Base-by-base conservation (phyloP, 345 rosid species). In the Melaleuca alternifolia region DNA sequence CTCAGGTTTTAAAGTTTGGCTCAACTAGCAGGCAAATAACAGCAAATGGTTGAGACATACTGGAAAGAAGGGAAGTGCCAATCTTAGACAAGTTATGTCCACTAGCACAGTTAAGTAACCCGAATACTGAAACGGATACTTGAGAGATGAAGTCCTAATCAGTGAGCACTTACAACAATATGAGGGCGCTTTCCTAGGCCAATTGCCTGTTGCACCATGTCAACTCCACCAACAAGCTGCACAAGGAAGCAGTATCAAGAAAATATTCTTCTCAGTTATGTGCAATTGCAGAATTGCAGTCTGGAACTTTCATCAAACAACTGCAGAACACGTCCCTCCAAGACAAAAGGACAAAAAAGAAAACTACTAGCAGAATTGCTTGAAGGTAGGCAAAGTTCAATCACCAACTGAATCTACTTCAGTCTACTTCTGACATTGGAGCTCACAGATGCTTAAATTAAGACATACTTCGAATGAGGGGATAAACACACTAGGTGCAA, bases 151-250 rank as follows among this genome's bases (percentile, higher is more conserved):
- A 0, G 48, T 71, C 33, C 41, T 71, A 71, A 37, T 18, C 79
- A 85, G 54, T 10, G 41, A 85, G 84, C 51, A 89, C 96, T 89
- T 90, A 95, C 98, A 89, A 96, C 91, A 87, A 96, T 89, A 77
- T 97, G 98, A 23, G 99, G 99, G 52, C 96, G 90, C 92, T 95
- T 98, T 87, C 89, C 98, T 82, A 98, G 93, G 51, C 92, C 87
- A 89, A 94, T 89, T 46, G 96, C 87, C 89, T 98, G 99, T 84
- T 95, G 98, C 94, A 92, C 90, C 92, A 91, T 93, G 88, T 98
- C 99, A 51, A 96, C 88, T 59, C 99, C 99, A 89, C 99, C 99
- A 86, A 98, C 99, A 90, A 98, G 99, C 99, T 46, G 56, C 53
- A 50, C 46, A 46, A 23, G 7, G 75, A 53, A 7, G 26, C 79